These are phyloP conservation scores for Pisolithus albus DNA, from an alignment of 768 basidiomycete species.

Conservation along the genomic window DNA sequence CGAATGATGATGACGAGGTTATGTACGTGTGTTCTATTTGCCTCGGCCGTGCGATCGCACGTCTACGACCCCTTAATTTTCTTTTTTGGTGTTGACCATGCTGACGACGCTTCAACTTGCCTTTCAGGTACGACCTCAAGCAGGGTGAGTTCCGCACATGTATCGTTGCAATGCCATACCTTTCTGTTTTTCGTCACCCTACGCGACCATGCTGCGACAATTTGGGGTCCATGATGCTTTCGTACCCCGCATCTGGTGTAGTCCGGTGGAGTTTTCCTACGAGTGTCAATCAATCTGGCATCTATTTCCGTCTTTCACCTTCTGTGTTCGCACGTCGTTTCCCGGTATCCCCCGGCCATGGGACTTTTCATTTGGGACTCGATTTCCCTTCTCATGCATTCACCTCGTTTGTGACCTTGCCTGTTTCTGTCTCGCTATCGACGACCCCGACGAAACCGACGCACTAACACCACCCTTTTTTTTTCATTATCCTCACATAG, in stretches of 20 bases:
- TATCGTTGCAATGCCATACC: background rate
- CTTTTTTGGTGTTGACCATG: slow-evolving; percentile 5
- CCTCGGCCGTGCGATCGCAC: background rate
- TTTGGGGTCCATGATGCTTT: no score
- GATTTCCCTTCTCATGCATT: no score
- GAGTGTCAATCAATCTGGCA: no score
- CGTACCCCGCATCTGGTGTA: no score
- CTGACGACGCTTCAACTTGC: slow-evolving; percentile 7
- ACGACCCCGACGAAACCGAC: background rate
- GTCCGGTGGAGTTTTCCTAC: no score
- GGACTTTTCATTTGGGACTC: no score
- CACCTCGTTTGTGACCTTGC: background rate
- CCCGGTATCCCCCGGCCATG: no score
- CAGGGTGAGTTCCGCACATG: slow-evolving; percentile 49
- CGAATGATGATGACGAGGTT: slow-evolving; percentile 94
- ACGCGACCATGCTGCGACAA: no score
- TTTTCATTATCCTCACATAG: slow-evolving; percentile 31
- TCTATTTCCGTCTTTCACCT: no score
- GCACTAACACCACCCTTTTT: slow-evolving; percentile 11
- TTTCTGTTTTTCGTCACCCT: background rate
- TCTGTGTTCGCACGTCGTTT: no score
- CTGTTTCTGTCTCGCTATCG: background rate
- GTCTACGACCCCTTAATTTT: background rate
- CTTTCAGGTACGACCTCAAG: slow-evolving; percentile 84
- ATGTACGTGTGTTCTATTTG: slow-evolving; percentile 58